phyloP scores from a whole-genome alignment of 2,329 filamentous ascomycete species.

The Ophiognomonia clavigignenti-juglandacearum region DNA sequence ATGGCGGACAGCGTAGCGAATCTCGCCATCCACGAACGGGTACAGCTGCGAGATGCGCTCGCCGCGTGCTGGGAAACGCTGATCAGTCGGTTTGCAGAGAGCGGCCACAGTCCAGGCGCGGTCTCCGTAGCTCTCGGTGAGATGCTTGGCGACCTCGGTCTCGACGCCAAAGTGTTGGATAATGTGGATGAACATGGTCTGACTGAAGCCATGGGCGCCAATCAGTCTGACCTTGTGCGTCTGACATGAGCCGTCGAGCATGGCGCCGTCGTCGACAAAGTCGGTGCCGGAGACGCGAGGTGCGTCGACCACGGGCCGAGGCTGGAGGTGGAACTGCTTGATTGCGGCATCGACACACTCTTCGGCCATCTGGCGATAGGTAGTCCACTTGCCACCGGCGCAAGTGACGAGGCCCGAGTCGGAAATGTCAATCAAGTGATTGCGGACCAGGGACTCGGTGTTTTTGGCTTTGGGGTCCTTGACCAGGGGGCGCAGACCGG shows the following conservation, averaged over 20 bases:
- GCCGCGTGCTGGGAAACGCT: slow-evolving; percentile 78
- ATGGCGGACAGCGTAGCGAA: slow-evolving; percentile 80
- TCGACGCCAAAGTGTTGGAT: slow-evolving; percentile 92
- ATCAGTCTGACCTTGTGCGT: slow-evolving; percentile 70
- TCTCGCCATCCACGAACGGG: slow-evolving; percentile 87
- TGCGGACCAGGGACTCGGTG: slow-evolving; percentile 78
- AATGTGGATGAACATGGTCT: slow-evolving; percentile 87
- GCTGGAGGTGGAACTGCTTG: slow-evolving; percentile 55
- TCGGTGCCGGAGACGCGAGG: slow-evolving; percentile 65
- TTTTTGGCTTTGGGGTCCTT: slow-evolving; percentile 76
- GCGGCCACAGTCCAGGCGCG: slow-evolving; percentile 86
- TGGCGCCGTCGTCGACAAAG: slow-evolving; percentile 64
- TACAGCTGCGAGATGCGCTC: slow-evolving; percentile 76
- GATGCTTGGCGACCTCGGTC: slow-evolving; percentile 85
- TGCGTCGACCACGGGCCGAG: slow-evolving; percentile 45
- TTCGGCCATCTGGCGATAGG: slow-evolving; percentile 84
- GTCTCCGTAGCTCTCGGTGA: slow-evolving; percentile 85
- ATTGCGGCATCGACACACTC: slow-evolving; percentile 79
- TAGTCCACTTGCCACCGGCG: slow-evolving; percentile 84
- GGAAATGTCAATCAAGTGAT: slow-evolving; percentile 73
- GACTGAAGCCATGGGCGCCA: slow-evolving; percentile 78
- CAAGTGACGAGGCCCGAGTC: slow-evolving; percentile 72
- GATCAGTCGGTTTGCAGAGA: slow-evolving; percentile 69
- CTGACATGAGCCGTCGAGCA: slow-evolving; percentile 67
- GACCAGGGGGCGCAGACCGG: slow-evolving; percentile 71